These are phyloP conservation scores for Aegilops tauschii DNA, from an alignment of 176 grass and related monocot species.

Conservation along the genomic window DNA sequence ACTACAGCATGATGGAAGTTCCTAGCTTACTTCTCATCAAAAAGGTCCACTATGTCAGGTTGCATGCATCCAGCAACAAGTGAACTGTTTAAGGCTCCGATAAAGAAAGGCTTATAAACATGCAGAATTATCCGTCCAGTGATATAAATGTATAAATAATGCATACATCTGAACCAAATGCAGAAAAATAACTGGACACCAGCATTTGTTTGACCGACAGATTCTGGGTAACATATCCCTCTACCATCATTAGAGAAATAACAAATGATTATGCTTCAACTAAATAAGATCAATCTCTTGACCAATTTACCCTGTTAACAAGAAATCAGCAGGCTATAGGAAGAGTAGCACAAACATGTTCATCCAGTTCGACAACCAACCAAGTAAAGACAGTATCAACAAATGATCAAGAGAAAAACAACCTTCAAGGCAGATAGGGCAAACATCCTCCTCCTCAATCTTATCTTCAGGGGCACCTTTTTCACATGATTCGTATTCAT, in stretches of 20 bases:
- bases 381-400: slow-evolving; percentile 3
- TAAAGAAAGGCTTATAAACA: background rate
- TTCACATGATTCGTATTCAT: slow-evolving; percentile 49
- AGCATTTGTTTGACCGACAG: background rate
- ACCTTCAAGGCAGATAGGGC: slow-evolving; percentile 99
- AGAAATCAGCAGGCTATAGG: background rate
- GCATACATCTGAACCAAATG: background rate
- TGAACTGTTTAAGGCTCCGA: background rate
- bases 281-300: background rate
- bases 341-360: slow-evolving; percentile 1
- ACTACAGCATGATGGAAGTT: slow-evolving; percentile 1
- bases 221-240: background rate
- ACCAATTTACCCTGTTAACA: background rate
- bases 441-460: slow-evolving; percentile 87
- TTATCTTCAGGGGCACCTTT: slow-evolving; percentile 35
- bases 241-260: background rate
- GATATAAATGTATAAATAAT: background rate
- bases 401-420: slow-evolving; percentile 23
- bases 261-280: background rate
- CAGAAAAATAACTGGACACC: background rate
- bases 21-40: background rate
- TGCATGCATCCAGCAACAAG: background rate
- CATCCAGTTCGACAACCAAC: background rate
- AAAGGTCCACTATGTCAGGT: background rate
- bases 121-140: background rate